Percentiles rank a stretch among this genome's conserved stretches.
These are phyloP conservation scores for Musa acuminata DNA, from an alignment of 176 grass and related monocot genomes.

Conservation along the genomic window DNA sequence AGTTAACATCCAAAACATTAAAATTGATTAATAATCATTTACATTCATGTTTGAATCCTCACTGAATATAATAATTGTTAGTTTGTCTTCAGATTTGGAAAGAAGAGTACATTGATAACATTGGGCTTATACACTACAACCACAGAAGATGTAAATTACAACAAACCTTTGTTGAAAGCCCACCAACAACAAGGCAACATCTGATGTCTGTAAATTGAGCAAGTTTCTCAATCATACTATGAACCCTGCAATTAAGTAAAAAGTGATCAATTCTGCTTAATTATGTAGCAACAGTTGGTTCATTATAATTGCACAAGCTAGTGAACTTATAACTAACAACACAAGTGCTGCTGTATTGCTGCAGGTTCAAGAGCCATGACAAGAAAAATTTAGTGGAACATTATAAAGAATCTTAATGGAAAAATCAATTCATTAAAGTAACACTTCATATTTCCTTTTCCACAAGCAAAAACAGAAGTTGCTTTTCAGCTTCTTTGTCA, in stretches of 20 bases:
- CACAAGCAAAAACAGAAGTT: no score
- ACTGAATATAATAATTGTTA: no score
- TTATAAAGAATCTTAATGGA: not conserved
- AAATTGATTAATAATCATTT: no score
- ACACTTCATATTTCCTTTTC: no score
- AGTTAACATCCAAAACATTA: no score
- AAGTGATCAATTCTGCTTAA: not conserved
- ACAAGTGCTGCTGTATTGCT: not conserved
- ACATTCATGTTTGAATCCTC: no score
- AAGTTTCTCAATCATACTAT: conserved; percentile 94
- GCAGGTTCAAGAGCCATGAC: not conserved
- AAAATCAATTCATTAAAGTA: not conserved
- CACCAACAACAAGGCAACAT: conserved; percentile 91
- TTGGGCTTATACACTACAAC: not conserved
- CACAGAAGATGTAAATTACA: conserved; percentile 10
- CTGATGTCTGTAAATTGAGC: conserved; percentile 93
- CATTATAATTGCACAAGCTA: not conserved
- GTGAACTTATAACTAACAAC: not conserved
- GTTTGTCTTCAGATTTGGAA: no score
- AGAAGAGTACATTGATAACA: no score
- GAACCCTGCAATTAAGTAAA: conserved; percentile 44
- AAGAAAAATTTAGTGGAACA: not conserved
- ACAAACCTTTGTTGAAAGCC: conserved; percentile 80
- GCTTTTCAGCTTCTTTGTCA: no score
- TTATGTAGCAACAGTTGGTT: not conserved